Base-by-base conservation (phyloP, 768 basidiomycete genomes). In the Fomitopsis pulvina region DNA sequence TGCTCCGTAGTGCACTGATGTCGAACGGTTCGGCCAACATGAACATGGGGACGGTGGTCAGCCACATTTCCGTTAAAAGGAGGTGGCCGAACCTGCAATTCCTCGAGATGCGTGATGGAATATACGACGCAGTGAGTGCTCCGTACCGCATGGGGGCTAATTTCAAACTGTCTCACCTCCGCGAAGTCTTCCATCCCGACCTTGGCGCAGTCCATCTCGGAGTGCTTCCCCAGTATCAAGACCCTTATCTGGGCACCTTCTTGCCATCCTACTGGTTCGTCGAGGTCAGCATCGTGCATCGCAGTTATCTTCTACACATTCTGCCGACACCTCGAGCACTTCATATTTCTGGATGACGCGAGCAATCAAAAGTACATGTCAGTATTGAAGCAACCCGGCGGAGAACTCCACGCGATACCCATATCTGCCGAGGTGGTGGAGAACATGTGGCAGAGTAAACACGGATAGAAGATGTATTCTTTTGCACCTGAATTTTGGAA, bases 161-260 rank as follows among this genome's bases (percentile, higher is more conserved):
- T 25, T 3, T 34, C 26, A 48, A 16, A 4, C 30, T 8, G 20
- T 6, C 37, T 39, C 7, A 26, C 24, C 39, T 4, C 27, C 2
- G 6, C 18, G n/a, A 24, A 45, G 44, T 16, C 22, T 4, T 4
- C 44, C 22, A 45, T 51, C 27, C 34, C 50, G 3, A 20, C 10
- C 4, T 25, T 51, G 28, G 20, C 47, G 42, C 25, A 46, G 28
- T 2, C 38, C 4, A 40, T 51, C 26, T 38, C 39, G 24, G 25
- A 30, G 6, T 28, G 40, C 24, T 51, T 45, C 44, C 43, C 43
- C 16, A 8, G 21, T 37, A 12, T 51, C 24, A 34, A 51, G 37
- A 51, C 44, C 21, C 34, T 51, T 2, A 37, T 51, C 12, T 51
- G 50, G 50, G 50, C 50, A 29, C 50, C 50, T 3, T 45, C 50